Evolutionary conservation across 1,139 yeast genomes (phyloP), one percentile per base, ranked within the genome.

Genomic region (Ashbya aceris): DNA sequence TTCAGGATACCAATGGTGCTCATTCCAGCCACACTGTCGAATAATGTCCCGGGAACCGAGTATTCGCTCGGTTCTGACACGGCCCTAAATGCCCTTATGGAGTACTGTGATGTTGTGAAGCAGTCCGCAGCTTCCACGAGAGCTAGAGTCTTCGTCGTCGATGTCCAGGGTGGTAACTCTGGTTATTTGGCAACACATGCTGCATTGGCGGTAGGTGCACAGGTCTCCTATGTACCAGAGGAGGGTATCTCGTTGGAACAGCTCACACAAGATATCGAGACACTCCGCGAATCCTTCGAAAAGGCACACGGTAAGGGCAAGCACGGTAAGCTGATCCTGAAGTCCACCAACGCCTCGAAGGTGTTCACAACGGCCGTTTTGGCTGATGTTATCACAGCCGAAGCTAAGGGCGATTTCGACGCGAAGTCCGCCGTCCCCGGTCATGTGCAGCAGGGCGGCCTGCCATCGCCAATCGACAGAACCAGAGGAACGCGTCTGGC

Each of bases 361-460:
- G 87, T 89, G 27, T 80, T 85, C 61, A 72, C 89, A 28, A 85
- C 97, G 7, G 78, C 83, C 48, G 73, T 83, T 47, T 73, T 91
- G 54, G 87, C 95, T 27, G 80, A 84, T 46, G 85, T 91, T 49
- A 79, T 89, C 55, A 77, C 79, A 51, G 82, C 83, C 50, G 91
- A 86, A 55, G 77, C 87, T 34, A 69, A 74, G 40, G 82, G 83
- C 40, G 71, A 74, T 48, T 91, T 87, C 59, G 96, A 89, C 57
- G 84, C 94, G 13, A 82, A 95, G 64, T 87, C 95, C 4, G 98
- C 98, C 11, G 80, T 89, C 43, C 98, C 98, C 9, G 98, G 98
- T 27, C 98, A 91, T 60, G 94, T 87, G 41, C 98, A 91, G 70
- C 98, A 83, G 61, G 93, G 93, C 54, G 79, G 76, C 43, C 69